Evolutionary conservation across 345 rosid species (phyloP), one percentile per base, ranked within the genome.

Genomic region (Eucalyptus paniculata): DNA sequence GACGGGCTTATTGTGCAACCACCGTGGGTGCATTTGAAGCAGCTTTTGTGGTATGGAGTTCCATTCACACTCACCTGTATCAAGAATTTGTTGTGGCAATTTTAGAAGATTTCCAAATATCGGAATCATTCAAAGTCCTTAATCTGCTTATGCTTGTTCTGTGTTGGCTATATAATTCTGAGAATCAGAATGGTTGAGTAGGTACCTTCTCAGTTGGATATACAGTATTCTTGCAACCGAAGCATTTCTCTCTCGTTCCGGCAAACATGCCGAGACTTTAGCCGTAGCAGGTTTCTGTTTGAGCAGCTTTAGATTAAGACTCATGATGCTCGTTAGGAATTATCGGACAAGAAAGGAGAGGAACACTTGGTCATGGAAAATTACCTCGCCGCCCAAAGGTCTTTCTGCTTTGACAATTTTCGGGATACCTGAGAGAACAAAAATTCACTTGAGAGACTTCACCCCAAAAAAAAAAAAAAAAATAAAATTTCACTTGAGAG

Each of bases 11-110:
- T 96, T 21, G 93, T 92, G 80, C 99, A 97, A 6, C 99, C 99
- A 92, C 99, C 99, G 90, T 97, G 99, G 87, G 93, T 95, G 93
- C 99, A 97, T 94, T 96, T 96, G 97, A 97, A 97, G 89, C 99
- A 97, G 91, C 97, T 95, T 94, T 92, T 97, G 89, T 97, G 99
- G 93, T 97, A 96, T 80, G 96, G 93, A 86, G 97, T 96, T 51
- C 99, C 98, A 91, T 97, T 96, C 92, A 97, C 99, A 10, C 97
- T 93, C 88, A 97, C 99, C 99, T 97, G 90, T 40, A 44, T 40
- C 37, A 67, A 32, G n/a, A 40, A 34, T 50, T 50, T 51, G 18
- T 32, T 37, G 58, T 12, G 6, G 32, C 88, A 21, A 77, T 77
- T 37, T 77, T 77, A 21, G 30, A 77, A 77, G 47, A 37, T 77